These are phyloP conservation scores for Calvatia gigantea DNA, from an alignment of 768 basidiomycete genomes.

Conservation along the genomic window DNA sequence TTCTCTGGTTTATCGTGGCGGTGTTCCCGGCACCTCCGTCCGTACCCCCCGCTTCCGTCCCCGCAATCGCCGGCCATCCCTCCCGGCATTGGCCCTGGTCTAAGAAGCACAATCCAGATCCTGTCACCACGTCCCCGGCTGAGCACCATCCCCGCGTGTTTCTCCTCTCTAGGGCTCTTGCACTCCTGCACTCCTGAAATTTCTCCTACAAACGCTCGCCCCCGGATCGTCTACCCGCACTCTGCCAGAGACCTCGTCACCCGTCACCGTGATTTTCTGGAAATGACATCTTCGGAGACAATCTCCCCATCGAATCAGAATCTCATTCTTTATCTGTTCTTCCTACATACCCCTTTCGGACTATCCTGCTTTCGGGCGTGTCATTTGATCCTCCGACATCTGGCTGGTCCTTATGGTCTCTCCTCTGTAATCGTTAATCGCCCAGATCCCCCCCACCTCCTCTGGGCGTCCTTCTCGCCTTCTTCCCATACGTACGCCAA, in stretches of 20 bases:
- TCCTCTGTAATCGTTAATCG: constrained; percentile 7
- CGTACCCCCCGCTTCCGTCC: not conserved
- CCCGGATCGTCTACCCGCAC: constrained; percentile 3
- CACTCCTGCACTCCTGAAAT: constrained; percentile 8
- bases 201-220: not conserved
- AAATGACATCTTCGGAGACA: constrained; percentile 1
- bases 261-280: not conserved
- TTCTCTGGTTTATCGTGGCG: not conserved
- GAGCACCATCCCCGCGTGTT: constrained; percentile 10
- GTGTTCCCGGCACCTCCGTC: not conserved
- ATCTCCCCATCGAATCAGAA: constrained; percentile 5
- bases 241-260: not conserved
- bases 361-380: not conserved
- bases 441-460: not conserved
- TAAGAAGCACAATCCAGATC: constrained; percentile 6
- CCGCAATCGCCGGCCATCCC: not conserved
- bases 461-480: constrained; percentile 5
- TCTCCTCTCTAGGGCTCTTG: not conserved
- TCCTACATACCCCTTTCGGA: not conserved
- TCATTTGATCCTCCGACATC: constrained; percentile 11
- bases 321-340: not conserved
- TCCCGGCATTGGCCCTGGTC: not conserved
- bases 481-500: constrained; percentile 9
- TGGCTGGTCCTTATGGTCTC: constrained; percentile 6
- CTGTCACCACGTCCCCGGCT: constrained; percentile 4